Evolutionary conservation across 1,139 yeast species (phyloP).

Genomic region (Hyphopichia pseudoburtonii): DNA sequence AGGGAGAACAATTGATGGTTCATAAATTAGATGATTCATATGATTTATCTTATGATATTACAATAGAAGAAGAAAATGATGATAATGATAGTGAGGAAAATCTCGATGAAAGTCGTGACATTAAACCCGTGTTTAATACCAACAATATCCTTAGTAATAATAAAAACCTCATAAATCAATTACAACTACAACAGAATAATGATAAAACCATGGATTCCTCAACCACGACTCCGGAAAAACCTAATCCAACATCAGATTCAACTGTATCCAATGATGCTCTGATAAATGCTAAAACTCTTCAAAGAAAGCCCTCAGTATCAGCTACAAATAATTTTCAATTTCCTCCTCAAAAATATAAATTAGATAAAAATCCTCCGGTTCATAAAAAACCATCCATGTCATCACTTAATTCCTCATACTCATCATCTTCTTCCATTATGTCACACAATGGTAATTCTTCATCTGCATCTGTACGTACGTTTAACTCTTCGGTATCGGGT

Average conservation of each 20-base stretch:
- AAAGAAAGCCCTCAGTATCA: constrained; percentile 2
- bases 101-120: constrained; percentile 3
- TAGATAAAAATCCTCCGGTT: constrained; percentile 15
- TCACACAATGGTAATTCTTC: constrained; percentile 1
- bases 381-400: neutral
- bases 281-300: neutral
- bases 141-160: constrained; percentile 14
- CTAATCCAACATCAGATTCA: too few relatives aligned
- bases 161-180: constrained; percentile 1
- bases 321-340: constrained; percentile 19
- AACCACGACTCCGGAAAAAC: too few relatives aligned
- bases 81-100: constrained; percentile 9
- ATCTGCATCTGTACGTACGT: neutral
- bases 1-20: constrained; percentile 14
- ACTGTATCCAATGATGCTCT: too few relatives aligned
- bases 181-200: neutral
- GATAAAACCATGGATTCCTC: neutral
- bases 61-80: constrained; percentile 23
- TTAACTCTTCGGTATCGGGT: neutral
- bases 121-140: too few relatives aligned
- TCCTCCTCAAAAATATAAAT: constrained; percentile 43
- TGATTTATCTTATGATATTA: constrained; percentile 31
- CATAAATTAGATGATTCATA: constrained; percentile 28
- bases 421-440: neutral
- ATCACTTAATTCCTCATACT: neutral